These are phyloP conservation scores for Apiospora rasikravindrae DNA, from an alignment of 2,329 filamentous ascomycete species.

Conservation along the genomic window DNA sequence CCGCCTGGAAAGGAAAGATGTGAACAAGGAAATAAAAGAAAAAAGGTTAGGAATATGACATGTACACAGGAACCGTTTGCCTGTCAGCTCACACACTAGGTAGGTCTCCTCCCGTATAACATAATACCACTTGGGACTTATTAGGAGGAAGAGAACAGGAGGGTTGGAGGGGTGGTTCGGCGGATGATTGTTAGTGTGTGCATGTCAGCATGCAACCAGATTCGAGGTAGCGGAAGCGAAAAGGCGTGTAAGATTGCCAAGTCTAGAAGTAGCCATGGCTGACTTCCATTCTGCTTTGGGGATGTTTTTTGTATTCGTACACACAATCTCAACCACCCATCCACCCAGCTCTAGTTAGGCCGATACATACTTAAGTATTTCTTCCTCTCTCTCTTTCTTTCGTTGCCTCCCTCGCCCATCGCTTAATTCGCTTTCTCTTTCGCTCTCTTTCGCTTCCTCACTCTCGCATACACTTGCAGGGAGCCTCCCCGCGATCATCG, in stretches of 20 bases:
- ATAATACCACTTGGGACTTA: constrained; percentile 6
- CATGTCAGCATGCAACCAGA: not conserved
- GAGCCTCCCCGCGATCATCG: not conserved
- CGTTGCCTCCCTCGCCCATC: not conserved
- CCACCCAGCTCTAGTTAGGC: not conserved
- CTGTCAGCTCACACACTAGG: not conserved
- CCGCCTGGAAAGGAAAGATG: not conserved
- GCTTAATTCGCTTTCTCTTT: not conserved
- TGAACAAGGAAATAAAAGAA: not conserved
- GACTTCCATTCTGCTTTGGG: constrained; percentile 10
- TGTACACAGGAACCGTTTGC: not conserved
- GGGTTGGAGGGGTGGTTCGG: not conserved
- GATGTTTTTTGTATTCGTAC: constrained; percentile 5
- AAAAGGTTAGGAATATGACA: not conserved
- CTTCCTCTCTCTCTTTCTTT: not conserved
- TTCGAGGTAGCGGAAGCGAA: constrained; percentile 6
- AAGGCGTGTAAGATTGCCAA: constrained; percentile 6
- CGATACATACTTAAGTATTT: not conserved
- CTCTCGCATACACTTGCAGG: constrained; percentile 12
- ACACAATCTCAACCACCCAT: not conserved
- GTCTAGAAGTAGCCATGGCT: constrained; percentile 4
- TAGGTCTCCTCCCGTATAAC: not conserved
- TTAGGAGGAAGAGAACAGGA: not conserved
- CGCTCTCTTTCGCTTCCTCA: not conserved
- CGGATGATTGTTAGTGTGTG: not conserved